Evolutionary conservation across 2,329 filamentous ascomycete species (phyloP).

Genomic region (Microdochium paspali): DNA sequence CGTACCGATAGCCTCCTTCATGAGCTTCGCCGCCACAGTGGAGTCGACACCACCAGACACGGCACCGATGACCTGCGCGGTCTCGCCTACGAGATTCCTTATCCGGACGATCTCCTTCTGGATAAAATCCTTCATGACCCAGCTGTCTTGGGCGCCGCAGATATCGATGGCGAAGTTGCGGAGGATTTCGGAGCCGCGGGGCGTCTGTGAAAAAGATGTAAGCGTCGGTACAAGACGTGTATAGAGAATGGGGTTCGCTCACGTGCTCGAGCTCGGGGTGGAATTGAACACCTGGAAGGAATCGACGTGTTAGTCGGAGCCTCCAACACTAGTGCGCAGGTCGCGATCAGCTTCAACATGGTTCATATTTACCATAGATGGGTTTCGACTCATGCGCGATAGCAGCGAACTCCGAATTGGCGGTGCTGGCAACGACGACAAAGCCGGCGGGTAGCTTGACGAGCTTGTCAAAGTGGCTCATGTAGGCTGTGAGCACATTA

Average conservation of each 20-base stretch:
- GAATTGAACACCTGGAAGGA: slow-evolving; percentile 59
- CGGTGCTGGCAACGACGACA: slow-evolving; percentile 61
- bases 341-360: background rate
- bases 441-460: slow-evolving; percentile 64
- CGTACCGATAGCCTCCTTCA: slow-evolving; percentile 68
- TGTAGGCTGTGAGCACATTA: slow-evolving; percentile 47
- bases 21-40: slow-evolving; percentile 78
- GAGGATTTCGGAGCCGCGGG: slow-evolving; percentile 59
- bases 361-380: slow-evolving; percentile 50
- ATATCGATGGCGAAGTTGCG: slow-evolving; percentile 79
- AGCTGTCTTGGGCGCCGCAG: slow-evolving; percentile 66
- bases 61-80: slow-evolving; percentile 63
- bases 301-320: slow-evolving; percentile 1
- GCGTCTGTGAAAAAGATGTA: slow-evolving; percentile 45
- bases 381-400: slow-evolving; percentile 64
- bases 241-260: background rate
- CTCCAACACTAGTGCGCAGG: too few relatives aligned
- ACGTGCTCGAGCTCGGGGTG: slow-evolving; percentile 55
- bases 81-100: slow-evolving; percentile 68
- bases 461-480: slow-evolving; percentile 88
- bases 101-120: slow-evolving; percentile 75
- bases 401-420: slow-evolving; percentile 69
- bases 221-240: slow-evolving; percentile 1
- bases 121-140: slow-evolving; percentile 80
- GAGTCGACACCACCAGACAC: slow-evolving; percentile 81